phyloP scores from a whole-genome alignment of 129 eudicot genomes.

The Deinandra increscens region DNA sequence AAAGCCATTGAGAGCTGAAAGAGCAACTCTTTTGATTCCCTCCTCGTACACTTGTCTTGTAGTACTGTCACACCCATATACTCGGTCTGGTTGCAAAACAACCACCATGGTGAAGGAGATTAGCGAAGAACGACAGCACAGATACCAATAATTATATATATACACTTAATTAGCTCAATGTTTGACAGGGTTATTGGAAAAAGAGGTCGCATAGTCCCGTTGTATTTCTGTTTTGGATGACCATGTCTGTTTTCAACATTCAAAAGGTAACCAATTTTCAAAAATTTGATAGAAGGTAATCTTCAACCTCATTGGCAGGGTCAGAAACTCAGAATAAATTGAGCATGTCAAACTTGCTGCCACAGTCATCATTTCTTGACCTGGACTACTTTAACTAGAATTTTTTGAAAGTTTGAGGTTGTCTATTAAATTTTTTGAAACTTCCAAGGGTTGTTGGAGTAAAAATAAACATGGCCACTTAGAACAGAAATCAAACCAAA shows the following conservation, averaged over 20 bases:
- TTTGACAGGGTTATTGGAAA: background rate
- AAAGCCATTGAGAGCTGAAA: constrained; percentile 80
- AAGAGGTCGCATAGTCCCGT: too few species aligned
- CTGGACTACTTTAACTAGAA: background rate
- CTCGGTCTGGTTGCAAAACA: constrained; percentile 57
- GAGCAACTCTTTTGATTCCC: constrained; percentile 71
- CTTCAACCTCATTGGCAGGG: background rate
- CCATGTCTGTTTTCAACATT: background rate
- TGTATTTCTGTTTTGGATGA: background rate
- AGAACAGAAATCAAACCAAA: background rate
- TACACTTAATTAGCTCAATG: background rate
- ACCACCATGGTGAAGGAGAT: background rate
- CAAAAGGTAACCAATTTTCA: background rate
- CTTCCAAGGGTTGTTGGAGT: too few species aligned
- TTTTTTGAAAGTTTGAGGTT: background rate
- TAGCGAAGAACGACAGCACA: background rate
- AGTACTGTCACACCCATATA: constrained; percentile 52
- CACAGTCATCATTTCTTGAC: background rate
- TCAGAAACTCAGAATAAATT: background rate
- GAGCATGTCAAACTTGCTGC: background rate
- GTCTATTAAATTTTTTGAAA: too few species aligned
- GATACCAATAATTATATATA: background rate
- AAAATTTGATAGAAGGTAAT: background rate
- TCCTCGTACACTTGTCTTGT: constrained; percentile 87
- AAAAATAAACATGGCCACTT: background rate